These are phyloP conservation scores for Dictyophora rubrovolvata DNA, from an alignment of 768 basidiomycete species.

Conservation along the genomic window DNA sequence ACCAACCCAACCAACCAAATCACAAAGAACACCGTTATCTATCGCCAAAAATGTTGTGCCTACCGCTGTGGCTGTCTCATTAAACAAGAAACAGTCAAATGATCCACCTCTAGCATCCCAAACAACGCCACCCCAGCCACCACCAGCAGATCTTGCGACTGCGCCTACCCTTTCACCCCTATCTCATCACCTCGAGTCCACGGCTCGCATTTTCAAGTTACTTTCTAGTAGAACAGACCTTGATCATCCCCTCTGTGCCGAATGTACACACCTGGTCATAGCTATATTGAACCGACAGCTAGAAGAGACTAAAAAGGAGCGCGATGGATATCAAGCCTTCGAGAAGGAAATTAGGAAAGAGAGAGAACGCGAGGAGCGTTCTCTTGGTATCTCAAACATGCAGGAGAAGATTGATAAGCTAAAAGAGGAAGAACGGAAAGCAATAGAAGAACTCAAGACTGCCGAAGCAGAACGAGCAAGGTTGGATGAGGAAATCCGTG, in stretches of 20 bases:
- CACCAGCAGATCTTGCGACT: slow-evolving; percentile 44
- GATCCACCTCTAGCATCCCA: slow-evolving; percentile 18
- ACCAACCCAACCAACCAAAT: slow-evolving; percentile 24
- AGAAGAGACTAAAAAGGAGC: slow-evolving; percentile 83
- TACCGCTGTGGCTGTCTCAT: slow-evolving; percentile 27
- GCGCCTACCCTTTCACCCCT: slow-evolving; percentile 61
- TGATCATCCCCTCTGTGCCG: slow-evolving; percentile 90
- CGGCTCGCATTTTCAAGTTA: slow-evolving; percentile 63
- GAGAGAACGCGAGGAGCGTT: slow-evolving; percentile 59
- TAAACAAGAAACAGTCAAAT: slow-evolving; percentile 17
- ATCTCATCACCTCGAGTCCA: slow-evolving; percentile 69
- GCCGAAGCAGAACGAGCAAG: slow-evolving; percentile 71
- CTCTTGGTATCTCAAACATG: slow-evolving; percentile 50
- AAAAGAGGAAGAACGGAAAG: slow-evolving; percentile 55
- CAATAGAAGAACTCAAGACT: slow-evolving; percentile 62
- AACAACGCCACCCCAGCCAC: slow-evolving; percentile 28
- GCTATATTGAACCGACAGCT: slow-evolving; percentile 66
- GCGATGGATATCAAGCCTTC: slow-evolving; percentile 89
- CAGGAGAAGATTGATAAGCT: slow-evolving; percentile 65
- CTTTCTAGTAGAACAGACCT: slow-evolving; percentile 70
- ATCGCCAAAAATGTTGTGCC: slow-evolving; percentile 30
- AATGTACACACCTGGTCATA: slow-evolving; percentile 82
- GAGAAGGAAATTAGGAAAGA: slow-evolving; percentile 82
- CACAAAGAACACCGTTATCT: slow-evolving; percentile 25
- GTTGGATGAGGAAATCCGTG: slow-evolving; percentile 60